Evolutionary conservation across 768 basidiomycete genomes (phyloP).

Genomic region (Saitozyma sp.): DNA sequence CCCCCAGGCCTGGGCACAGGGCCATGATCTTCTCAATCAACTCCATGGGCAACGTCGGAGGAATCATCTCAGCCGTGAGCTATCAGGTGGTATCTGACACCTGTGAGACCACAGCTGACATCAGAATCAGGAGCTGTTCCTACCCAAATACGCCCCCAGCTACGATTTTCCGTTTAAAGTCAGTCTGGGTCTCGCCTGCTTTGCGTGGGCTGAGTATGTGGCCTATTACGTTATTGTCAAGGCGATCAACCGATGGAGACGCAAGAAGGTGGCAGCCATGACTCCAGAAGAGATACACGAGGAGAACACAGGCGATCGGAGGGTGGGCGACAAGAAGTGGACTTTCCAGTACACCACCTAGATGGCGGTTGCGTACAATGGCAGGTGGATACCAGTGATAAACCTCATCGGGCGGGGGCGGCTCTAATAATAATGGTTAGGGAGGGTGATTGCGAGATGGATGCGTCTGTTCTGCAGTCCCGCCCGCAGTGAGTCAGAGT

Average conservation of each 20-base stretch:
- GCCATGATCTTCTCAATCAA: conserved; percentile 4
- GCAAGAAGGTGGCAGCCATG: conserved; percentile 2
- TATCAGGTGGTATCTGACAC: neutral
- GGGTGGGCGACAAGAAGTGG: conserved; percentile 5
- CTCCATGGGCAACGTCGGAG: conserved; percentile 1
- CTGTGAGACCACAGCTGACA: neutral
- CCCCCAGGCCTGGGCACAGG: neutral
- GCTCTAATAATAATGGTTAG: too few relatives aligned
- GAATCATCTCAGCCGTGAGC: conserved; percentile 4
- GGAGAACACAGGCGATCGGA: neutral
- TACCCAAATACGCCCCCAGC: conserved; percentile 3
- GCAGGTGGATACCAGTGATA: too few relatives aligned
- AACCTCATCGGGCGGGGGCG: too few relatives aligned
- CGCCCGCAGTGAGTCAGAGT: too few relatives aligned
- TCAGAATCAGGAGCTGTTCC: neutral
- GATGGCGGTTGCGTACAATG: too few relatives aligned
- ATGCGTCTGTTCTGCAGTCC: too few relatives aligned
- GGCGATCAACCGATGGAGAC: neutral
- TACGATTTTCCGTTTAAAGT: conserved; percentile 1
- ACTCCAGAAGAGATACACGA: neutral
- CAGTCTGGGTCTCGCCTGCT: neutral
- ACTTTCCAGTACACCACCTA: conserved; percentile 4
- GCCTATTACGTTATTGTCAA: neutral
- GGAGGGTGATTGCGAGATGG: too few relatives aligned
- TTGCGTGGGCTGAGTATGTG: neutral